These are phyloP conservation scores for Bipolaris sorokiniana DNA, from an alignment of 2,329 filamentous ascomycete species.

Conservation along the genomic window DNA sequence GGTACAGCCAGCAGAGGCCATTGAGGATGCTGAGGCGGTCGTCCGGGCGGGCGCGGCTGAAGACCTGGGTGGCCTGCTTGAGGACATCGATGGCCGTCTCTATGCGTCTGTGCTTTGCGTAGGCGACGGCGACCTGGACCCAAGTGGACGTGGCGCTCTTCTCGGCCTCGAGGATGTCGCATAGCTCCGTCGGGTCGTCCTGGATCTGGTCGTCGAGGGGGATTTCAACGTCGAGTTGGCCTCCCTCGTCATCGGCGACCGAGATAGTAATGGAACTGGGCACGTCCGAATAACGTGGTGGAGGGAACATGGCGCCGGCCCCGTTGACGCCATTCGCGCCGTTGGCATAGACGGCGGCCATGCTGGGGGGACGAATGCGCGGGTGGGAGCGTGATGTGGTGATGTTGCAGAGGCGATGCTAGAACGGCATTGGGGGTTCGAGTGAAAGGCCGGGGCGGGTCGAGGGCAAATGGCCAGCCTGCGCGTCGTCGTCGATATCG, in stretches of 20 bases:
- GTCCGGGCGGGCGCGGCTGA: conserved; percentile 71
- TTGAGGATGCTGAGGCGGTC: conserved; percentile 86
- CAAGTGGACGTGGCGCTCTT: conserved; percentile 89
- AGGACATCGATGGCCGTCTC: conserved; percentile 78
- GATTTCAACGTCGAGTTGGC: conserved; percentile 82
- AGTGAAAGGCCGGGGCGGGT: conserved; percentile 20
- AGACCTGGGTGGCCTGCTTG: conserved; percentile 74
- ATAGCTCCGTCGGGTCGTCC: conserved; percentile 94
- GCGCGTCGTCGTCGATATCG: not conserved
- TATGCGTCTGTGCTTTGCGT: conserved; percentile 93
- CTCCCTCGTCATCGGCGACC: conserved; percentile 65
- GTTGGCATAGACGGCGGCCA: conserved; percentile 58
- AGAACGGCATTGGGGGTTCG: conserved; percentile 29
- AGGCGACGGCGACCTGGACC: conserved; percentile 97
- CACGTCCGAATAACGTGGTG: conserved; percentile 65
- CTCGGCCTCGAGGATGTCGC: conserved; percentile 93
- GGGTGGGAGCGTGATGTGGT: conserved; percentile 8
- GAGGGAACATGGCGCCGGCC: conserved; percentile 47
- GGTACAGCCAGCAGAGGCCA: conserved; percentile 87
- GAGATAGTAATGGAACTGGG: conserved; percentile 69
- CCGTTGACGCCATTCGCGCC: conserved; percentile 60
- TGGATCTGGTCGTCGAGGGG: conserved; percentile 82
- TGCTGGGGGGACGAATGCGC: conserved; percentile 38
- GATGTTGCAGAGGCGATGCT: conserved; percentile 8
- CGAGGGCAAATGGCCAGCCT: conserved; percentile 15